Conservation (phyloP, 345 rosid genomes). For the Mangifera indica region DNA sequence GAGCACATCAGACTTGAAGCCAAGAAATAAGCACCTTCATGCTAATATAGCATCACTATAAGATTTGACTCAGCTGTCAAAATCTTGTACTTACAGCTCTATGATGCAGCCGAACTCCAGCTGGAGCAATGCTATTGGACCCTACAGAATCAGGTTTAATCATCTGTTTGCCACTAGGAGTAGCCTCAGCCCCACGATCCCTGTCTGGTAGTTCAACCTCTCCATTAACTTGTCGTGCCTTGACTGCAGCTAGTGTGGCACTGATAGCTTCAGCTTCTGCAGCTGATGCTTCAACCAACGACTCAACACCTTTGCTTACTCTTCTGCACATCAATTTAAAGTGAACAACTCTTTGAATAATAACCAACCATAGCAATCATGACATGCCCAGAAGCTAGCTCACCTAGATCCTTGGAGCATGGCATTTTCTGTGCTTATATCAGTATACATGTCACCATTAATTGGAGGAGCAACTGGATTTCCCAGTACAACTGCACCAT, state of each 20-base stretch:
- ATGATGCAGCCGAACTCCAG: conserved; percentile 92
- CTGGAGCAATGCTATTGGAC: conserved; percentile 49
- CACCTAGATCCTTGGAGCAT: conserved; percentile 78
- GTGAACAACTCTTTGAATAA: conserved; percentile 20
- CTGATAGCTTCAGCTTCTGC: conserved; percentile 98
- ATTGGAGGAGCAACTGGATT: conserved; percentile 94
- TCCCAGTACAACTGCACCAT: conserved; percentile 87
- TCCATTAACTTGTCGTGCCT: conserved; percentile 93
- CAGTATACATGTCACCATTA: conserved; percentile 91
- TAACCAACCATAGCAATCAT: conserved; percentile 13
- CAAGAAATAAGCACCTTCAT: conserved; percentile 14
- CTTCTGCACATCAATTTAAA: conserved; percentile 54
- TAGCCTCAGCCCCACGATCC: conserved; percentile 89
- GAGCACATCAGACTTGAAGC: conserved; percentile 11
- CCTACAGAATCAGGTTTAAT: conserved; percentile 76
- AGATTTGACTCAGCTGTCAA: conserved; percentile 7
- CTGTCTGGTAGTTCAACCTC: conserved; percentile 85
- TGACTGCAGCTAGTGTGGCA: conserved; percentile 97
- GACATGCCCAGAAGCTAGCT: conserved; percentile 18
- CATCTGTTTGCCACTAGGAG: conserved; percentile 87
- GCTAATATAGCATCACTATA: conserved; percentile 1
- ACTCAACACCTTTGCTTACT: conserved; percentile 86
- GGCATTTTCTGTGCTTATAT: conserved; percentile 92
- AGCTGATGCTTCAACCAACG: conserved; percentile 95
- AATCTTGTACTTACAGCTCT: conserved; percentile 74